A percentile compares a stretch with the other conserved stretches of the same genome.
phyloP scores from a whole-genome alignment of 495 filamentous ascomycete genomes.

The Bathelium albidoporum region DNA sequence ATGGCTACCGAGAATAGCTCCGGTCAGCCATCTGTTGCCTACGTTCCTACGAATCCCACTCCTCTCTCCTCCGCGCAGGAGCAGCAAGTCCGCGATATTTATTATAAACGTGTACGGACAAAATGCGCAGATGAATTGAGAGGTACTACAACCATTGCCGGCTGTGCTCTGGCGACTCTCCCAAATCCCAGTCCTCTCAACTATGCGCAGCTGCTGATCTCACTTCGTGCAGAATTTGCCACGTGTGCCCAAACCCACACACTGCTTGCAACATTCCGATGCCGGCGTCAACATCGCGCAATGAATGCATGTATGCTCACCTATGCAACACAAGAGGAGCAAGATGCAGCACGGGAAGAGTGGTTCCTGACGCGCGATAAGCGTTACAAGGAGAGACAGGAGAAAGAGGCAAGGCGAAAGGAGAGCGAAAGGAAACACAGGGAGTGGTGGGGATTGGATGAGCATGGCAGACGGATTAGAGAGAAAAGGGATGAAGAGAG shows the following conservation, averaged over 20 bases:
- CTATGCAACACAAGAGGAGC: constrained; percentile 72
- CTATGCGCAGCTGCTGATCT: neutral
- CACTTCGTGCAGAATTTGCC: constrained; percentile 57
- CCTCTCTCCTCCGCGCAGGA: constrained; percentile 91
- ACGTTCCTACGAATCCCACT: constrained; percentile 51
- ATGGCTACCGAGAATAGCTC: neutral
- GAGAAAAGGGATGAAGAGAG: neutral
- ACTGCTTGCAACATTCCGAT: constrained; percentile 73
- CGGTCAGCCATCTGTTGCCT: neutral
- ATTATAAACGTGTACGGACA: constrained; percentile 72
- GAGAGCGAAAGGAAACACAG: constrained; percentile 35
- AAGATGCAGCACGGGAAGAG: constrained; percentile 82
- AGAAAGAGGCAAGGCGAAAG: constrained; percentile 43
- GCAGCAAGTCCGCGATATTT: constrained; percentile 78
- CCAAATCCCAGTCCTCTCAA: constrained; percentile 8
- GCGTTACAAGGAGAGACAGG: constrained; percentile 51
- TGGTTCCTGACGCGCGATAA: constrained; percentile 74
- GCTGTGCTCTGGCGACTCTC: neutral
- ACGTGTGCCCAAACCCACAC: constrained; percentile 80
- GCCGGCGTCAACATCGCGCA: constrained; percentile 60
- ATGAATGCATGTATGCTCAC: constrained; percentile 93
- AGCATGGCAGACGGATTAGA: constrained; percentile 23
- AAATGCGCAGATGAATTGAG: constrained; percentile 78
- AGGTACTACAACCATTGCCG: constrained; percentile 38
- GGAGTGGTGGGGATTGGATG: constrained; percentile 45